Evolutionary conservation across 192 early-diverging fungal genomes (phyloP).

Genomic region (Dissophora globulifera): DNA sequence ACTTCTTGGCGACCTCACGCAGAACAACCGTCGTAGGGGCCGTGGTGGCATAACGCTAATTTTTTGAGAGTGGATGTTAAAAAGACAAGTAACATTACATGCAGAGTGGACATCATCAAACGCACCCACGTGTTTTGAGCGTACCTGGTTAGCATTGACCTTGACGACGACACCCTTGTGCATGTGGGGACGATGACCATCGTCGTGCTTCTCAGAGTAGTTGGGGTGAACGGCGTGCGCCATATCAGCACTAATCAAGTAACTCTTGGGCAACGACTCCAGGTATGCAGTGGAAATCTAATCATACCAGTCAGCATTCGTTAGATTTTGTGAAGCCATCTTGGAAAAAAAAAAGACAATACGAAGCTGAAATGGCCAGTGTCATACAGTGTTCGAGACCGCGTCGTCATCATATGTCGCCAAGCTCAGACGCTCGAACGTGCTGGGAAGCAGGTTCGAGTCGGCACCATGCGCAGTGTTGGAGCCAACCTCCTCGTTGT

Average conservation of each 20-base stretch:
- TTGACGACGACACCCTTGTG: slow-evolving; percentile 97
- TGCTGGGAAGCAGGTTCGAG: slow-evolving; percentile 83
- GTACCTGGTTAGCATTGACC: slow-evolving; percentile 93
- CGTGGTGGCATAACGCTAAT: slow-evolving; percentile 84
- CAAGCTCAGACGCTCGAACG: slow-evolving; percentile 70
- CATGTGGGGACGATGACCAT: slow-evolving; percentile 90
- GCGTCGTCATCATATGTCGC: slow-evolving; percentile 46
- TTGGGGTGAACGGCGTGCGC: slow-evolving; percentile 74
- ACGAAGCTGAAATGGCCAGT: background rate
- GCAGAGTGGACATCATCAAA: too few relatives aligned
- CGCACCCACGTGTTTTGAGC: background rate
- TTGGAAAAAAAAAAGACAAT: slow-evolving; percentile 6
- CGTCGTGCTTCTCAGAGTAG: slow-evolving; percentile 90
- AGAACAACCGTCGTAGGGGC: slow-evolving; percentile 77
- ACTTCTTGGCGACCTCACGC: slow-evolving; percentile 81
- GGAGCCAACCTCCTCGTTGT: slow-evolving; percentile 98
- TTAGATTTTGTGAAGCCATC: too few relatives aligned
- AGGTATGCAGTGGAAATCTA: slow-evolving; percentile 75
- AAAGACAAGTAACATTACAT: background rate
- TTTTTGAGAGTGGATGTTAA: background rate
- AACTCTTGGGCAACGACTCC: slow-evolving; percentile 84
- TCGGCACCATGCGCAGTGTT: slow-evolving; percentile 93
- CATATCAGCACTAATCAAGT: slow-evolving; percentile 93
- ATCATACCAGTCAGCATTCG: slow-evolving; percentile 18
- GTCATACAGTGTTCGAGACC: slow-evolving; percentile 11